Evolutionary conservation across 2,329 filamentous ascomycete species (phyloP).

Genomic region (Reticulascus tulasneorum): DNA sequence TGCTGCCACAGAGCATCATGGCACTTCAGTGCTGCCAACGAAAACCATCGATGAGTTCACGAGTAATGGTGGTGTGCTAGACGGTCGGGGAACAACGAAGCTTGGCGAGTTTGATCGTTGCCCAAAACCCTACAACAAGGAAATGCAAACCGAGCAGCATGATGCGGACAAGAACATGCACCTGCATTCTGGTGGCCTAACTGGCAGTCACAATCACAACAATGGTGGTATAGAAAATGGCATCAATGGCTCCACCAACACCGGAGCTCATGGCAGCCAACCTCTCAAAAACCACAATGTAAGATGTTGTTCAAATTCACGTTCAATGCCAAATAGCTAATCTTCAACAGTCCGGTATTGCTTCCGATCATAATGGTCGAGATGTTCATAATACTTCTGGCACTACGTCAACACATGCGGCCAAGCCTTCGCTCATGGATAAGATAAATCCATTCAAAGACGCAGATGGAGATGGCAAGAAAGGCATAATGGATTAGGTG

Average conservation of each 20-base stretch:
- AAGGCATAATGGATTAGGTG: slow-evolving; percentile 15
- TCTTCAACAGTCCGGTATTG: no score
- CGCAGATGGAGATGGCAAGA: slow-evolving; percentile 19
- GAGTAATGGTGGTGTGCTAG: slow-evolving; percentile 45
- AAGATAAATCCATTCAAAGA: slow-evolving; percentile 20
- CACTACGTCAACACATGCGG: no score
- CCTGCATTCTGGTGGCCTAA: slow-evolving; percentile 7
- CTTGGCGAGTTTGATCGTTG: slow-evolving; percentile 60
- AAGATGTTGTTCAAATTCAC: no score
- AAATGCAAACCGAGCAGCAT: slow-evolving; percentile 10
- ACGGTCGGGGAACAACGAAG: slow-evolving; percentile 47
- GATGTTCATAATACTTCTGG: not conserved
- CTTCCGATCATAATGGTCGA: not conserved
- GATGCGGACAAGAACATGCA: no score
- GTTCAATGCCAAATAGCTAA: no score
- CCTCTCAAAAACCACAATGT: no score
- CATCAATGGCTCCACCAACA: slow-evolving; percentile 1
- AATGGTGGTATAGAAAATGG: no score
- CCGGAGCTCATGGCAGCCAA: no score
- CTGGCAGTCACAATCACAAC: not conserved
- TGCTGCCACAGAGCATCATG: slow-evolving; percentile 62
- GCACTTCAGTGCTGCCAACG: slow-evolving; percentile 57
- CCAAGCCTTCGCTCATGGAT: slow-evolving; percentile 16
- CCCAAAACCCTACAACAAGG: slow-evolving; percentile 41
- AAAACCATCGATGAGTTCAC: slow-evolving; percentile 63